Conservation (phyloP, 768 basidiomycete genomes). For the Pleurotus eryngii region DNA sequence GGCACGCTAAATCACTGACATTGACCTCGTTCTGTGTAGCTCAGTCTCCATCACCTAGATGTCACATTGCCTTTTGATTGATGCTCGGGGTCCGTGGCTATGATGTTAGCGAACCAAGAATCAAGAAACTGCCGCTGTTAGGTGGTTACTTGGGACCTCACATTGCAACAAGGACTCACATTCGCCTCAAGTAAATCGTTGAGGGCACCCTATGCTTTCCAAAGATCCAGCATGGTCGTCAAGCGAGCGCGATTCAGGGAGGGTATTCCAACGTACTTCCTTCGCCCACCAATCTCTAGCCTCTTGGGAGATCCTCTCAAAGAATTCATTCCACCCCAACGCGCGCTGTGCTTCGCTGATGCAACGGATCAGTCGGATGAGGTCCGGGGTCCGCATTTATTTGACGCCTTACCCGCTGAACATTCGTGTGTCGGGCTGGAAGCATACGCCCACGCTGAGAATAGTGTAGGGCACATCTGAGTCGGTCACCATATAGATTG, state of each 20-base stretch:
- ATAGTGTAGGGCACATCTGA: not conserved
- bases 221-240: too few species aligned
- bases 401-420: not conserved
- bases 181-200: not conserved
- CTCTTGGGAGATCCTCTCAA: not conserved
- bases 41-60: not conserved
- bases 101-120: slow-evolving; percentile 1
- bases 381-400: not conserved
- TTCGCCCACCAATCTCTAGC: not conserved
- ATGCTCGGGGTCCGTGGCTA: slow-evolving; percentile 10
- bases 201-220: not conserved
- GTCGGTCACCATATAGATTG: not conserved
- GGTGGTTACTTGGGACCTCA: too few species aligned
- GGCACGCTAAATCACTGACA: not conserved
- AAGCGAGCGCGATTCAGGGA: too few species aligned
- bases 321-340: not conserved
- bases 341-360: not conserved
- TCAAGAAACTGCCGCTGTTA: not conserved
- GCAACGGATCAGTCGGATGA: not conserved
- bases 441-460: not conserved
- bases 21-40: not conserved
- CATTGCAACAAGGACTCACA: not conserved
- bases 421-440: not conserved
- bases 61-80: slow-evolving; percentile 8
- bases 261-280: not conserved